A percentile compares a stretch with the other conserved stretches of the same genome.
These are phyloP conservation scores for Penicillium sp. DNA, from an alignment of 2,329 filamentous ascomycete genomes.

Conservation along the genomic window DNA sequence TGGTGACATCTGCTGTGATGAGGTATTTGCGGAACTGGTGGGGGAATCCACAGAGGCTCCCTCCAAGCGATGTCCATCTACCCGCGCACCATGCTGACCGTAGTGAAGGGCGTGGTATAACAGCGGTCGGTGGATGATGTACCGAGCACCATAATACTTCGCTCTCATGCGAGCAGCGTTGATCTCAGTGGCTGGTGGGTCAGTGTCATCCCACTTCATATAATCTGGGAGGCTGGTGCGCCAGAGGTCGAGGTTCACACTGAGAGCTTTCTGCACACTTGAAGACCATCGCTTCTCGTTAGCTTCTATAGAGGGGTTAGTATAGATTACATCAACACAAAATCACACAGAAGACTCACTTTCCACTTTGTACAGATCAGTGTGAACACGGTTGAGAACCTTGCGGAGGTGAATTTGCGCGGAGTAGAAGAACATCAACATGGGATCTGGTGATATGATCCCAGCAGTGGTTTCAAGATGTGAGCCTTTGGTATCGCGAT, in stretches of 20 bases:
- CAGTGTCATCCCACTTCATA: constrained; percentile 65
- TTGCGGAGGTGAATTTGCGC: constrained; percentile 63
- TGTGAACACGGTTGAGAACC: constrained; percentile 57
- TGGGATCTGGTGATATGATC: constrained; percentile 34
- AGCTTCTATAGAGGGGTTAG: constrained; percentile 14
- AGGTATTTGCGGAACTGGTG: constrained; percentile 25
- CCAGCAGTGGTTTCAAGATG: constrained; percentile 25
- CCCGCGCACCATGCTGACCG: constrained; percentile 39
- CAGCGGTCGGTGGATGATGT: constrained; percentile 85
- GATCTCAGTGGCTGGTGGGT: constrained; percentile 72
- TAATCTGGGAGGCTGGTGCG: constrained; percentile 48
- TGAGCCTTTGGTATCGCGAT: constrained; percentile 22
- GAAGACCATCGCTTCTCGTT: constrained; percentile 35
- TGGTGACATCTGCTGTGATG: constrained; percentile 39
- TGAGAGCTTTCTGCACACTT: constrained; percentile 43
- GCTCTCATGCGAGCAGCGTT: constrained; percentile 80
- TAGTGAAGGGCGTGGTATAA: constrained; percentile 60
- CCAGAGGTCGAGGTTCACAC: constrained; percentile 56
- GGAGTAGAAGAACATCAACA: constrained; percentile 59
- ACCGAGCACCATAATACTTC: constrained; percentile 91
- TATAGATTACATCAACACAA: not conserved
- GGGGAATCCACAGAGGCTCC: constrained; percentile 33
- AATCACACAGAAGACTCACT: constrained; percentile 3
- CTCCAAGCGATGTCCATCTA: not conserved
- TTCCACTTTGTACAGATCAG: constrained; percentile 52